Base-by-base conservation (phyloP, 495 filamentous ascomycete genomes). In the Hypomontagnella submonticulosa region DNA sequence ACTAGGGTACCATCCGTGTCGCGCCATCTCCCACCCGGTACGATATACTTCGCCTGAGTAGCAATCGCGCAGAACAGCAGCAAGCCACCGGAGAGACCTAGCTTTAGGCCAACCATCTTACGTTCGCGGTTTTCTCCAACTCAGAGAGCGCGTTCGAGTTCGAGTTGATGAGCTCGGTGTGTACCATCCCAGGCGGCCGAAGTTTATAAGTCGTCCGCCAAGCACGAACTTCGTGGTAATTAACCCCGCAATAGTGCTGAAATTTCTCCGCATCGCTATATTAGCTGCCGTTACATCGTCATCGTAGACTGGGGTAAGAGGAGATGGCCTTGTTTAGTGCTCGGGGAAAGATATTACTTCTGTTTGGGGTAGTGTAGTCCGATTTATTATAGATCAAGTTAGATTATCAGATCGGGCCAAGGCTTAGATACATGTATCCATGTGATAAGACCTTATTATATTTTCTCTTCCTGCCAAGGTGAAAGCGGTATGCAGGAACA, bases 1-100 rank as follows among this genome's bases (percentile, higher is more conserved):
- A 81, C 71, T 1, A 80, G 49, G 47, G 73, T 75, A 4, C 77
- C 76, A 11, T 75, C 70, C 2, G 72, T 80, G 46, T 78, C 78
- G 6, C 66, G 69, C 78, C 79, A 81, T 70, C 78, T 70, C 10
- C 69, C 79, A 6, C 79, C 78, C 1, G 79, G 79, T 1, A 80
- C 78, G 47, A 81, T 81, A 40, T 76, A 81, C 57, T 76, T 78
- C 18, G 73, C 74, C 27, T 71, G 60, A 7, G 51, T 36, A 27
- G 27, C 51, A 7, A 33, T 54, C 43, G 61, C 61, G 18, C 54
- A 19, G 2, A 73, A 40, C 19, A 73, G 53, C 54, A 73, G 33
- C 13, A 72, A n/a, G 30, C 54, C 2, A 11, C 41, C 18, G 12
- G 19, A 56, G 23, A 57, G 15, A 23, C 36, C 43, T 42, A 57